Evolutionary conservation across 1,284 basidiomycete species (phyloP).

Genomic region (Heterobasidion irregulare): DNA sequence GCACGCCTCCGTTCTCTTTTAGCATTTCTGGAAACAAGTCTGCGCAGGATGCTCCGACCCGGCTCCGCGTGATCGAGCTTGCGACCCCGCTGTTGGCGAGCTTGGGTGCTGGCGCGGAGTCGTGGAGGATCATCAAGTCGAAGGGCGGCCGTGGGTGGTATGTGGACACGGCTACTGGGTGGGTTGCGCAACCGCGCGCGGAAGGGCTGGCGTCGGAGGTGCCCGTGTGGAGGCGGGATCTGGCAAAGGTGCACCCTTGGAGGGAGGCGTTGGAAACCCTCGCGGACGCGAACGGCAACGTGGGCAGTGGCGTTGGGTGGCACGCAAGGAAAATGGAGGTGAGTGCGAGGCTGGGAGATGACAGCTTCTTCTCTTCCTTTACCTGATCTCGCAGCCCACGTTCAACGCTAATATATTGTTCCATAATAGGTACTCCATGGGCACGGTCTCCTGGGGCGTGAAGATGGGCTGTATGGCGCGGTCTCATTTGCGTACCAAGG

Average conservation of each 20-base stretch:
- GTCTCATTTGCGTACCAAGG: slow-evolving; percentile 89
- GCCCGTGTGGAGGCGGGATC: slow-evolving; percentile 46
- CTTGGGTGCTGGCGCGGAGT: slow-evolving; percentile 67
- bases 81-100: slow-evolving; percentile 66
- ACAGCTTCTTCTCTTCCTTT: background rate
- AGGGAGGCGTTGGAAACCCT: slow-evolving; percentile 62
- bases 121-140: slow-evolving; percentile 85
- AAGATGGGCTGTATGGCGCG: slow-evolving; percentile 90
- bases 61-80: slow-evolving; percentile 85
- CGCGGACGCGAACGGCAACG: slow-evolving; percentile 82
- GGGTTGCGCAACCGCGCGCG: slow-evolving; percentile 37
- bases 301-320: slow-evolving; percentile 89
- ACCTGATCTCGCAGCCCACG: background rate
- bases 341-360: slow-evolving; percentile 16
- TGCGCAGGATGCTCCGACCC: slow-evolving; percentile 50
- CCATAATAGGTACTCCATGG: slow-evolving; percentile 65
- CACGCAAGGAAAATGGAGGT: slow-evolving; percentile 98
- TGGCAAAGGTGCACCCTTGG: slow-evolving; percentile 57
- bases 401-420: slow-evolving; percentile 1
- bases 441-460: slow-evolving; percentile 84
- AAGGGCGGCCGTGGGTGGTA: slow-evolving; percentile 96
- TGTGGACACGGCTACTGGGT: slow-evolving; percentile 81
- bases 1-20: slow-evolving; percentile 74
- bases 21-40: slow-evolving; percentile 23
- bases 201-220: slow-evolving; percentile 10